Percentiles rank a stretch among this genome's conserved stretches.
These are phyloP conservation scores for Verticillium tricorpus DNA, from an alignment of 2,329 filamentous ascomycete genomes.

Conservation along the genomic window DNA sequence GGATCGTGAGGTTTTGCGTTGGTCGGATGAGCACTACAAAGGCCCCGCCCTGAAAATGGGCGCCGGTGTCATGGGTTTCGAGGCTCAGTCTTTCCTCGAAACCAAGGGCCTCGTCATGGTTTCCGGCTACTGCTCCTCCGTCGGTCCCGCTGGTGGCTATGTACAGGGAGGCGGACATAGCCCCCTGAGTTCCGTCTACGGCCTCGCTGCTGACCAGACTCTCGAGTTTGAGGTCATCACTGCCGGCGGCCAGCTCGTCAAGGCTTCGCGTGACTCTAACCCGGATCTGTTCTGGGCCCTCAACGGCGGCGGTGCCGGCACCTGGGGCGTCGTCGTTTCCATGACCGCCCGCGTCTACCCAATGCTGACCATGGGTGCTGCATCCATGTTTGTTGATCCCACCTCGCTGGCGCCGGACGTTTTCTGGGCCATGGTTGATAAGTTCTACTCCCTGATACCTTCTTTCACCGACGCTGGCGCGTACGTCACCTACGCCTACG, in stretches of 20 bases:
- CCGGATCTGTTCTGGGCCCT: conserved; percentile 61
- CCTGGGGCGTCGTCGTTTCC: conserved; percentile 51
- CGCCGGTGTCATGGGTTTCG: conserved; percentile 5
- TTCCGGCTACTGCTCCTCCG: conserved; percentile 45
- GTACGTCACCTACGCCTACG: conserved; percentile 1
- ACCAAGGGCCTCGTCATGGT: conserved; percentile 28
- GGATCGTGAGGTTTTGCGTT: background rate
- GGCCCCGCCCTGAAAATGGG: conserved; percentile 20
- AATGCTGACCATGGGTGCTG: conserved; percentile 33
- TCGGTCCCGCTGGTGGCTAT: conserved; percentile 57
- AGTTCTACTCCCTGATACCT: conserved; percentile 24
- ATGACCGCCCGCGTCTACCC: conserved; percentile 49
- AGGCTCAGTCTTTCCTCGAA: background rate
- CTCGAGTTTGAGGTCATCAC: conserved; percentile 54
- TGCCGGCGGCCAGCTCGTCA: conserved; percentile 41
- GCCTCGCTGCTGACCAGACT: conserved; percentile 55
- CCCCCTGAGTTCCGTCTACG: conserved; percentile 46
- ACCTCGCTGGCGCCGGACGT: conserved; percentile 22
- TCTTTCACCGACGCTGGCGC: background rate
- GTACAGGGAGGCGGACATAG: conserved; percentile 57
- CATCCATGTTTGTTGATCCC: conserved; percentile 5
- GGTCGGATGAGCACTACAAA: background rate
- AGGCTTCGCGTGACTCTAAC: conserved; percentile 41
- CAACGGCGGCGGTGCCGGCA: conserved; percentile 54
- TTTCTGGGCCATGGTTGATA: conserved; percentile 44